These are phyloP conservation scores for Wickerhamiella pararugosa DNA, from an alignment of 1,139 yeast genomes.

Conservation along the genomic window DNA sequence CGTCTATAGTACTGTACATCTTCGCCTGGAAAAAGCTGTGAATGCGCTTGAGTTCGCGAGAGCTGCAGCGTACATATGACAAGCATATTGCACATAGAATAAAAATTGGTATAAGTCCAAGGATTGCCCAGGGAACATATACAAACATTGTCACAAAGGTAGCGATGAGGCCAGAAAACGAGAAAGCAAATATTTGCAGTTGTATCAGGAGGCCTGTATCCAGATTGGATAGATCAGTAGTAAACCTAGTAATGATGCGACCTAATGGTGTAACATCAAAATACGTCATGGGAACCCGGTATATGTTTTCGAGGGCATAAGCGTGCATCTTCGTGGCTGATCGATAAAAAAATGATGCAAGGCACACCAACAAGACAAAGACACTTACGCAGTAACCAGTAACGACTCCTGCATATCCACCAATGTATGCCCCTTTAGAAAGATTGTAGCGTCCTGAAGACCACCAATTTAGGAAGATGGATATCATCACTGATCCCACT, in stretches of 20 bases:
- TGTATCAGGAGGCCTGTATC: slow-evolving; percentile 41
- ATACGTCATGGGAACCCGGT: slow-evolving; percentile 61
- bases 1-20: slow-evolving; percentile 66
- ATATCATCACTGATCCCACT: slow-evolving; percentile 34
- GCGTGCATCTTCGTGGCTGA: slow-evolving; percentile 22
- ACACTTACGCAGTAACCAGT: slow-evolving; percentile 19
- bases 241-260: slow-evolving; percentile 53
- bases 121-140: slow-evolving; percentile 19
- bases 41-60: slow-evolving; percentile 69
- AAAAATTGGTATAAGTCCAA: slow-evolving; percentile 19
- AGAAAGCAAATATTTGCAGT: slow-evolving; percentile 17
- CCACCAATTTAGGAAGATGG: slow-evolving; percentile 74
- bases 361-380: slow-evolving; percentile 11
- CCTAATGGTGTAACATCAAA: slow-evolving; percentile 61
- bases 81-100: slow-evolving; percentile 17
- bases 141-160: slow-evolving; percentile 19
- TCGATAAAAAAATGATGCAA: slow-evolving; percentile 20
- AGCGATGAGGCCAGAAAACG: slow-evolving; percentile 15
- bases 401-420: slow-evolving; percentile 43
- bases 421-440: slow-evolving; percentile 50
- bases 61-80: slow-evolving; percentile 53
- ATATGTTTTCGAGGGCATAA: slow-evolving; percentile 43
- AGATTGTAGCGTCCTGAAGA: slow-evolving; percentile 39
- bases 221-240: slow-evolving; percentile 71
- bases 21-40: slow-evolving; percentile 65